Percentiles rank a stretch among this genome's conserved stretches.
These are phyloP conservation scores for Bromus sterilis DNA, from an alignment of 176 grass and related monocot genomes.

Conservation along the genomic window DNA sequence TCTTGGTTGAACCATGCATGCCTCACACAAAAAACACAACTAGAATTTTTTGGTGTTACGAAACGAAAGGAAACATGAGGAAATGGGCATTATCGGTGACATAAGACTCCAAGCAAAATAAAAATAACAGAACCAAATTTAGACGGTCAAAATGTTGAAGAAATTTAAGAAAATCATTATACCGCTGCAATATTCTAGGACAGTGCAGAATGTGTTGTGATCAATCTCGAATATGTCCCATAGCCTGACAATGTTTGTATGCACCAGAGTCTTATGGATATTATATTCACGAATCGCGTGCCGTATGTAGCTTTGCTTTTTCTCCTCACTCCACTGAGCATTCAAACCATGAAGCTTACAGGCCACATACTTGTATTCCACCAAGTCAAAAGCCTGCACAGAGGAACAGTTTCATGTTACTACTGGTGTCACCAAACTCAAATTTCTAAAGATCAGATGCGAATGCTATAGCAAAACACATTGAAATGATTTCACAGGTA, in stretches of 20 bases:
- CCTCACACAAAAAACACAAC: neutral
- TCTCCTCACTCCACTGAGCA: constrained; percentile 96
- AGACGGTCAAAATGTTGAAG: neutral
- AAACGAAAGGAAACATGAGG: neutral
- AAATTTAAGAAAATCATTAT: constrained; percentile 19
- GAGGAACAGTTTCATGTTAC: constrained; percentile 25
- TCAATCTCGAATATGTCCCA: constrained; percentile 99
- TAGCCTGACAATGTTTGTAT: constrained; percentile 90
- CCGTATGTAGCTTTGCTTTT: constrained; percentile 95
- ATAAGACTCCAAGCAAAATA: neutral
- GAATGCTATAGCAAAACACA: neutral
- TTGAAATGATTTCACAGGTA: neutral
- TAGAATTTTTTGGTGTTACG: neutral
- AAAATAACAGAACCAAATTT: neutral
- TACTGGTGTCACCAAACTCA: neutral
- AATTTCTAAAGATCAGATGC: neutral
- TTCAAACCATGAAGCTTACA: constrained; percentile 99
- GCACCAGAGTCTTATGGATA: constrained; percentile 98
- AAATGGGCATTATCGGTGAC: neutral
- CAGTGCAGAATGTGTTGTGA: constrained; percentile 96
- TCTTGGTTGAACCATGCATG: neutral
- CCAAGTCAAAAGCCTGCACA: constrained; percentile 90
- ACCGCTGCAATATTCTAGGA: constrained; percentile 98
- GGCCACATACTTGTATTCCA: constrained; percentile 94
- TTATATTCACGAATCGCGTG: constrained; percentile 99